Evolutionary conservation across 345 rosid genomes (phyloP).

Genomic region (Salix suchowensis): DNA sequence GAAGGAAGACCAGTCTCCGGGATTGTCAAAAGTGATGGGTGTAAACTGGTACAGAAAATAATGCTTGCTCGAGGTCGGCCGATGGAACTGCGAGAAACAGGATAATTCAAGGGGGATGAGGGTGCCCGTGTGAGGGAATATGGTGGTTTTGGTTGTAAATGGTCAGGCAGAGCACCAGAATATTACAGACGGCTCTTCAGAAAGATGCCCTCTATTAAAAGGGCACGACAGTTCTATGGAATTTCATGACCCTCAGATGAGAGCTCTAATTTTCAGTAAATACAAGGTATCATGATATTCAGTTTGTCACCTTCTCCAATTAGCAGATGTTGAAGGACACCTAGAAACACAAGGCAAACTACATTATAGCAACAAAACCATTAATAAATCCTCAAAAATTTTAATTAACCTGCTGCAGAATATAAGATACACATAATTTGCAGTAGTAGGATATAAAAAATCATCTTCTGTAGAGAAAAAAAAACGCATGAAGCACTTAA

Average conservation of each 20-base stretch:
- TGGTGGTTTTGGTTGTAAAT: background rate
- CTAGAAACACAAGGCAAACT: background rate
- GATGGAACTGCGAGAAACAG: background rate
- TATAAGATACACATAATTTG: background rate
- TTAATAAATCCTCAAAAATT: background rate
- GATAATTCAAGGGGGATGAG: background rate
- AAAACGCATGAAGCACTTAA: background rate
- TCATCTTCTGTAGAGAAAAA: background rate
- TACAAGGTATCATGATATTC: background rate
- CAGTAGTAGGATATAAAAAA: background rate
- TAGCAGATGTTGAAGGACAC: background rate
- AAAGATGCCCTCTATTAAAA: background rate
- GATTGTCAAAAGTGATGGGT: background rate
- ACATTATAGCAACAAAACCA: background rate
- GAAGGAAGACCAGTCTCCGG: background rate
- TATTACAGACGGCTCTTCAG: background rate
- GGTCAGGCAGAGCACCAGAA: background rate
- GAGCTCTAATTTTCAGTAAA: background rate
- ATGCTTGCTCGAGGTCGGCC: background rate
- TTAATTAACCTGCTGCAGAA: background rate
- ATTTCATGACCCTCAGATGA: background rate
- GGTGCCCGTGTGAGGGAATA: background rate
- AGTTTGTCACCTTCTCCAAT: background rate
- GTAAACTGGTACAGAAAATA: slow-evolving; percentile 2
- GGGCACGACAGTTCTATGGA: background rate